Percentiles rank a stretch among this genome's conserved stretches.
These are phyloP conservation scores for Schizophyllum amplum DNA, from an alignment of 1,284 basidiomycete species.

Conservation along the genomic window DNA sequence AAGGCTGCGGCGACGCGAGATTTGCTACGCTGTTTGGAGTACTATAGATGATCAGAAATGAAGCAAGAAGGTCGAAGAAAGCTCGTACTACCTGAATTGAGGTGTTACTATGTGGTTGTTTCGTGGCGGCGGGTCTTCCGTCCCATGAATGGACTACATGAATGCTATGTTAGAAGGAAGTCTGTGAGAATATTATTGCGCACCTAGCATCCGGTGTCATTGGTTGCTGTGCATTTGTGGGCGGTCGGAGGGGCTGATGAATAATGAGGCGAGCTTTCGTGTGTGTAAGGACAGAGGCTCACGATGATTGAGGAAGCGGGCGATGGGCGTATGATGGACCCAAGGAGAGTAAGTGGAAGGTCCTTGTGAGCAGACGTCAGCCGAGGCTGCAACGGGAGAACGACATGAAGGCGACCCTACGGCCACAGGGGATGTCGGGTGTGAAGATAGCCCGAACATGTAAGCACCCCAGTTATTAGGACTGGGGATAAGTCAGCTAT, in stretches of 20 bases:
- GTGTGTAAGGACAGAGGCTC: no score
- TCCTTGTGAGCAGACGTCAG: no score
- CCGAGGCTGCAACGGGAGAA: no score
- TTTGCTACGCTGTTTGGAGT: no score
- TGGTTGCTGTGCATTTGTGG: neutral
- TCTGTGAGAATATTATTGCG: neutral
- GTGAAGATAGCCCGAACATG: neutral
- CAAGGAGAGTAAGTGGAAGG: neutral
- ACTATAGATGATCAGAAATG: slow-evolving; percentile 13
- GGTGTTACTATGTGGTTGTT: slow-evolving; percentile 7
- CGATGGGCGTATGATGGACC: neutral
- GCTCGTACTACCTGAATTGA: slow-evolving; percentile 10
- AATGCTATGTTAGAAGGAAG: neutral
- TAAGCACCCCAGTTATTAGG: neutral
- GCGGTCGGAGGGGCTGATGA: neutral
- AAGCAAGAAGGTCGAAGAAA: slow-evolving; percentile 7
- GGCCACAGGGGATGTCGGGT: neutral
- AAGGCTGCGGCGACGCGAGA: slow-evolving; percentile 8
- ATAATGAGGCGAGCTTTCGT: no score
- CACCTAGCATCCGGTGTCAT: neutral
- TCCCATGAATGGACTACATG: neutral
- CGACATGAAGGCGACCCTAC: no score
- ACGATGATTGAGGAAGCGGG: neutral
- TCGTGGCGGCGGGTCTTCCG: neutral
- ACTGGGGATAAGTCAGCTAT: neutral